These are phyloP conservation scores for Bolboschoenoplectus hybrid DNA, from an alignment of 202 grass and related monocot genomes.

Conservation along the genomic window DNA sequence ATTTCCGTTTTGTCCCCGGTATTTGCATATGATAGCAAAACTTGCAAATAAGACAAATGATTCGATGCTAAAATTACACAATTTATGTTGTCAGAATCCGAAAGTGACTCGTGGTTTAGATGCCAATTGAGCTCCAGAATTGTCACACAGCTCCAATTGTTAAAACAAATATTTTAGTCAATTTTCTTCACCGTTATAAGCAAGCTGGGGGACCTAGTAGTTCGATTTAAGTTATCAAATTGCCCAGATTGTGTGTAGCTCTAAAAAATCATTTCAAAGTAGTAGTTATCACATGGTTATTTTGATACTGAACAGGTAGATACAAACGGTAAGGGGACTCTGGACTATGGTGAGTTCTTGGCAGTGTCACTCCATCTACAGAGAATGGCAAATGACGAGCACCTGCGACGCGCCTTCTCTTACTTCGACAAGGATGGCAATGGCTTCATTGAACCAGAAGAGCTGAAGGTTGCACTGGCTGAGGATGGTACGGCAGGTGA, in stretches of 20 bases:
- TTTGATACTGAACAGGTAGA: conserved; percentile 68
- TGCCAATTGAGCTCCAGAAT: conserved; percentile 1
- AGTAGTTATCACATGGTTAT: neutral
- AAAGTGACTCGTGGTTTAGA: neutral
- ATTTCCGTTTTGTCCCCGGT: conserved; percentile 3
- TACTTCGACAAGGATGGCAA: conserved; percentile 98
- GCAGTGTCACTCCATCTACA: conserved; percentile 98
- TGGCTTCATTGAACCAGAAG: conserved; percentile 91
- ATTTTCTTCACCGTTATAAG: neutral
- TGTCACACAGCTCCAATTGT: neutral
- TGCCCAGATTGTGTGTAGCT: neutral
- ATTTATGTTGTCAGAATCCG: neutral
- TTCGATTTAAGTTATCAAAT: conserved; percentile 1
- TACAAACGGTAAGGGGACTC: conserved; percentile 72
- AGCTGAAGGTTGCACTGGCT: conserved; percentile 75
- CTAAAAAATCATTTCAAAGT: neutral
- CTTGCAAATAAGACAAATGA: neutral
- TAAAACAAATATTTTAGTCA: neutral
- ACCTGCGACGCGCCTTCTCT: conserved; percentile 80
- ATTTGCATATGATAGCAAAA: neutral
- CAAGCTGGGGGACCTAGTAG: neutral
- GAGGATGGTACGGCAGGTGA: conserved; percentile 74
- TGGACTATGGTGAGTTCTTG: conserved; percentile 95
- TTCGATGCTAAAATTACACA: conserved; percentile 11
- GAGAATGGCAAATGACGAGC: conserved; percentile 98